These are phyloP conservation scores for Xenoacremonium recifei DNA, from an alignment of 2,329 filamentous ascomycete species.

Conservation along the genomic window DNA sequence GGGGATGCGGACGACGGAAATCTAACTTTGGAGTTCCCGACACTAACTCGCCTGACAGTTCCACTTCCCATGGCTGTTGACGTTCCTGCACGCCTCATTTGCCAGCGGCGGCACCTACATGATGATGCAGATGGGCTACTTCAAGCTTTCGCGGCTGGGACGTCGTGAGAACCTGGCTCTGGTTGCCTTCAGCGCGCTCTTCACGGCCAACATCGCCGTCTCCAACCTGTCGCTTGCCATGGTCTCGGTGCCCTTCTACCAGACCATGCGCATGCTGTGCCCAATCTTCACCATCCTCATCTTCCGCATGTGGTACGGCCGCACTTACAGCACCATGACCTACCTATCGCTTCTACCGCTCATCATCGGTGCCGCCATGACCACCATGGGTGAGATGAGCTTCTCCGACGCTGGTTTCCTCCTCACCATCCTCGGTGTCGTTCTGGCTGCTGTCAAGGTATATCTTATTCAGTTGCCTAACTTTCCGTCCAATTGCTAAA, in stretches of 20 bases:
- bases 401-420: constrained; percentile 58
- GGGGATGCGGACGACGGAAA: constrained; percentile 3
- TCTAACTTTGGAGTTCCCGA: neutral
- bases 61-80: constrained; percentile 60
- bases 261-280: constrained; percentile 61
- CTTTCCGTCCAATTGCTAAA: constrained; percentile 13
- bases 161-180: constrained; percentile 54
- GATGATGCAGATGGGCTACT: constrained; percentile 50
- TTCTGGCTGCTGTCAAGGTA: constrained; percentile 56
- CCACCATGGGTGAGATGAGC: constrained; percentile 62
- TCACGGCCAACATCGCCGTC: constrained; percentile 63
- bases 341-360: constrained; percentile 62
- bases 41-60: constrained; percentile 39
- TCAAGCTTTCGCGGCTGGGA: constrained; percentile 51
- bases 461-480: constrained; percentile 2
- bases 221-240: constrained; percentile 62
- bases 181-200: constrained; percentile 58
- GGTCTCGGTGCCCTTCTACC: constrained; percentile 66
- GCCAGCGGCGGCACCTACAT: constrained; percentile 55
- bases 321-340: constrained; percentile 54
- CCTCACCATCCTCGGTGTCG: constrained; percentile 52
- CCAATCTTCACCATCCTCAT: constrained; percentile 63
- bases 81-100: constrained; percentile 56
- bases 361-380: constrained; percentile 57
- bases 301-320: constrained; percentile 54